Percentiles rank a stretch among this genome's conserved stretches.
Conservation (phyloP, 2,329 filamentous ascomycete genomes). For the Blastomyces gilchristii region DNA sequence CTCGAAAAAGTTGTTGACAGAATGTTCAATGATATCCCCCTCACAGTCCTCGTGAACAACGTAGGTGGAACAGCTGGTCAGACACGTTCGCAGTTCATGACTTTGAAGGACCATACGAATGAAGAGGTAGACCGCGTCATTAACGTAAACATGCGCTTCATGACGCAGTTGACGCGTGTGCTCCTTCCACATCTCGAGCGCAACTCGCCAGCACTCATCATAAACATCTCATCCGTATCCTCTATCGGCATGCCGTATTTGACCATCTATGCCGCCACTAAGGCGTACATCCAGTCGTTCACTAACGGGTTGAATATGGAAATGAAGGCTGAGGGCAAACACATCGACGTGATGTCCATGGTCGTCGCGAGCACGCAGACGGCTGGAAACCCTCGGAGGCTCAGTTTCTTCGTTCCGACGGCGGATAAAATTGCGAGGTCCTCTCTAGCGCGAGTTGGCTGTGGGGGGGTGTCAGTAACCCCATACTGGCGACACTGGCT, state of each 20-base stretch:
- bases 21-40: too few species aligned
- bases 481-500: slow-evolving; percentile 5
- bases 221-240: slow-evolving; percentile 43
- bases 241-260: slow-evolving; percentile 41
- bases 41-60: too few species aligned
- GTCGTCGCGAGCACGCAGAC: slow-evolving; percentile 27
- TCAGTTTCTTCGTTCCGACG: slow-evolving; percentile 23
- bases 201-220: slow-evolving; percentile 37
- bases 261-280: slow-evolving; percentile 37
- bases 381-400: slow-evolving; percentile 18
- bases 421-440: not conserved
- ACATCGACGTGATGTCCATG: slow-evolving; percentile 34
- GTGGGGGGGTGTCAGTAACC: not conserved
- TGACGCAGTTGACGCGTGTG: slow-evolving; percentile 38
- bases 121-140: slow-evolving; percentile 20
- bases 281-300: slow-evolving; percentile 38
- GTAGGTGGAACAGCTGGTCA: too few species aligned
- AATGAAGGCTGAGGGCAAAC: slow-evolving; percentile 27
- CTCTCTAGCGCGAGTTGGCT: slow-evolving; percentile 1
- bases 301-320: slow-evolving; percentile 36
- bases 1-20: too few species aligned
- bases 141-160: slow-evolving; percentile 43
- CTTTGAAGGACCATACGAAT: too few species aligned
- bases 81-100: too few species aligned
- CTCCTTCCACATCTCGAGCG: slow-evolving; percentile 38